Evolutionary conservation across 257 asterid species (phyloP).

Genomic region (Coffea eugenioides): DNA sequence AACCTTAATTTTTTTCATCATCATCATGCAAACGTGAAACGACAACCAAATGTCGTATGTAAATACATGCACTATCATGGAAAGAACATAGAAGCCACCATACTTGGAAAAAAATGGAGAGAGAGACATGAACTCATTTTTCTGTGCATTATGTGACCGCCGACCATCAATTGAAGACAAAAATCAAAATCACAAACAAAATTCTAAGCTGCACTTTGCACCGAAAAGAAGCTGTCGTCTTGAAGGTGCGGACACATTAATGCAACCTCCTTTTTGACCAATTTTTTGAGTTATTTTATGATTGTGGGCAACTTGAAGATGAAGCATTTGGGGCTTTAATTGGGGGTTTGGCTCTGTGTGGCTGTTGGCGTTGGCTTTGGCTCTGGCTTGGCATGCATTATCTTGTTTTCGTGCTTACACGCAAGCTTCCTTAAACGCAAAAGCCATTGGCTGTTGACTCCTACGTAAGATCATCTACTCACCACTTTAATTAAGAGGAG

Average conservation of each 20-base stretch:
- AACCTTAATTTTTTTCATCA: background rate
- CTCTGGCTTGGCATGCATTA: slow-evolving; percentile 37
- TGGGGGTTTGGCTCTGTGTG: slow-evolving; percentile 10
- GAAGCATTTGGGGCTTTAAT: slow-evolving; percentile 35
- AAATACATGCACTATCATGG: background rate
- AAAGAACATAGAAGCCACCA: background rate
- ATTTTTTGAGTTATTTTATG: slow-evolving; percentile 11
- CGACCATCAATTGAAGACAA: slow-evolving; percentile 20
- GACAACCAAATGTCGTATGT: background rate
- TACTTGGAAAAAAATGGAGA: slow-evolving; percentile 4
- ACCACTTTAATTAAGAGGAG: slow-evolving; percentile 7
- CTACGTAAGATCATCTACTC: slow-evolving; percentile 19
- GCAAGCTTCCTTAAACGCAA: slow-evolving; percentile 38
- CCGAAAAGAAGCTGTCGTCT: slow-evolving; percentile 57
- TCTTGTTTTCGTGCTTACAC: slow-evolving; percentile 64
- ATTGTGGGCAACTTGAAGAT: slow-evolving; percentile 33
- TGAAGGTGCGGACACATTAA: slow-evolving; percentile 8
- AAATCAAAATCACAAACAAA: background rate
- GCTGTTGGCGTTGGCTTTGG: slow-evolving; percentile 7
- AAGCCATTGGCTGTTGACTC: slow-evolving; percentile 26
- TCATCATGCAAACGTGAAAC: background rate
- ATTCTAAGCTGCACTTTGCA: slow-evolving; percentile 46
- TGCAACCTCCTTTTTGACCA: slow-evolving; percentile 15
- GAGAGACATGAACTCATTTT: slow-evolving; percentile 17
- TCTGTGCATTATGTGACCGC: slow-evolving; percentile 18